phyloP scores from a whole-genome alignment of 495 filamentous ascomycete genomes.

The Amorphotheca resinae region DNA sequence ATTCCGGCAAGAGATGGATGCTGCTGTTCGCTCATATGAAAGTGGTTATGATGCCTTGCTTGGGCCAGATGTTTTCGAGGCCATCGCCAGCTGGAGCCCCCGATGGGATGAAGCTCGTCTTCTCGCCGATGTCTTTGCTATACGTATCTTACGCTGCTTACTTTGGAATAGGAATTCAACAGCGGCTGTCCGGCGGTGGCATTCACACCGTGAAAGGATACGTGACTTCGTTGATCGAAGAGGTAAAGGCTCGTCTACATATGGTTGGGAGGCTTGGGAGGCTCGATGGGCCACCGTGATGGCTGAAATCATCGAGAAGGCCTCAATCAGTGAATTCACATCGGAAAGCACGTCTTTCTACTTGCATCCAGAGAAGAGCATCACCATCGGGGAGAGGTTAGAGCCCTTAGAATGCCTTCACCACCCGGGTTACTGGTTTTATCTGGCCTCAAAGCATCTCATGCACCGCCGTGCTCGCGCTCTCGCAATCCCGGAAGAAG shows the following conservation, averaged over 20 bases:
- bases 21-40: constrained; percentile 68
- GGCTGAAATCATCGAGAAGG: constrained; percentile 62
- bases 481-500: constrained; percentile 58
- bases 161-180: constrained; percentile 65
- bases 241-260: constrained; percentile 69
- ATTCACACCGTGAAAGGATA: constrained; percentile 54
- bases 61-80: constrained; percentile 69
- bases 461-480: constrained; percentile 48
- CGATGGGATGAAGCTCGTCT: constrained; percentile 78
- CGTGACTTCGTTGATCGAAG: constrained; percentile 64
- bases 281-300: constrained; percentile 71
- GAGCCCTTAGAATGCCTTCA: constrained; percentile 72
- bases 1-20: constrained; percentile 82
- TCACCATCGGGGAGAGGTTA: constrained; percentile 49
- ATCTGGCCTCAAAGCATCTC: constrained; percentile 53
- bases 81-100: constrained; percentile 73
- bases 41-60: constrained; percentile 73
- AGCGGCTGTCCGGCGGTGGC: constrained; percentile 64
- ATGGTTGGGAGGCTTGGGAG: constrained; percentile 84
- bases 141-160: constrained; percentile 68
- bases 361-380: constrained; percentile 48
- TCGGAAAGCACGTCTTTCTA: constrained; percentile 23
- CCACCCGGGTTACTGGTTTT: constrained; percentile 80
- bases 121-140: constrained; percentile 63
- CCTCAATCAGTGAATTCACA: constrained; percentile 32